phyloP scores from a whole-genome alignment of 495 filamentous ascomycete species.

The Penicillium ucsense region DNA sequence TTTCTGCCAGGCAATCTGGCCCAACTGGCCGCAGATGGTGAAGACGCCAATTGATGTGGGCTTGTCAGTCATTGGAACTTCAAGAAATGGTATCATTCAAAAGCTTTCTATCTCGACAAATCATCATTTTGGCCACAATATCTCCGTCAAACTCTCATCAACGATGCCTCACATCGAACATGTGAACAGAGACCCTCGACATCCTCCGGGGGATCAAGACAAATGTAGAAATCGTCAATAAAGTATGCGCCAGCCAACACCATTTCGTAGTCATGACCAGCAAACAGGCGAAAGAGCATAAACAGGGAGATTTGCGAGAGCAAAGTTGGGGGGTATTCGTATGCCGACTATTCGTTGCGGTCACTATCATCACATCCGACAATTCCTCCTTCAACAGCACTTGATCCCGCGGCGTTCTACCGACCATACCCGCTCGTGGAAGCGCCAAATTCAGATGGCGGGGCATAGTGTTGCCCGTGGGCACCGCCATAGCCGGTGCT shows the following conservation, averaged over 20 bases:
- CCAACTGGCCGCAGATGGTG: too few relatives aligned
- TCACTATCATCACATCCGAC: too few relatives aligned
- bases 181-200: conserved; percentile 2
- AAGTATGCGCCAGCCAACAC: conserved; percentile 28
- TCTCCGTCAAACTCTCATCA: too few relatives aligned
- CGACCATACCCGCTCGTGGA: conserved; percentile 19
- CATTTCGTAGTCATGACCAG: conserved; percentile 28
- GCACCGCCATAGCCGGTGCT: conserved; percentile 38
- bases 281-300: conserved; percentile 13
- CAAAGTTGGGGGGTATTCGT: conserved; percentile 17
- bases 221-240: conserved; percentile 9
- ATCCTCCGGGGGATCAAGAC: conserved; percentile 2
- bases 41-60: too few relatives aligned
- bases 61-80: too few relatives aligned
- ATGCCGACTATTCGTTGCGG: neutral
- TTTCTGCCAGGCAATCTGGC: too few relatives aligned
- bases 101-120: too few relatives aligned
- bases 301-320: neutral
- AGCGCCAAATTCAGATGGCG: conserved; percentile 17
- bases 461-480: conserved; percentile 32
- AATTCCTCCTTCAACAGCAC: too few relatives aligned
- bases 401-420: conserved; percentile 1
- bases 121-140: too few relatives aligned
- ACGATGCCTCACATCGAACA: neutral
- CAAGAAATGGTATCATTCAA: too few relatives aligned